Conservation (phyloP, 2,329 filamentous ascomycete genomes). For the Fusarium sp. region DNA sequence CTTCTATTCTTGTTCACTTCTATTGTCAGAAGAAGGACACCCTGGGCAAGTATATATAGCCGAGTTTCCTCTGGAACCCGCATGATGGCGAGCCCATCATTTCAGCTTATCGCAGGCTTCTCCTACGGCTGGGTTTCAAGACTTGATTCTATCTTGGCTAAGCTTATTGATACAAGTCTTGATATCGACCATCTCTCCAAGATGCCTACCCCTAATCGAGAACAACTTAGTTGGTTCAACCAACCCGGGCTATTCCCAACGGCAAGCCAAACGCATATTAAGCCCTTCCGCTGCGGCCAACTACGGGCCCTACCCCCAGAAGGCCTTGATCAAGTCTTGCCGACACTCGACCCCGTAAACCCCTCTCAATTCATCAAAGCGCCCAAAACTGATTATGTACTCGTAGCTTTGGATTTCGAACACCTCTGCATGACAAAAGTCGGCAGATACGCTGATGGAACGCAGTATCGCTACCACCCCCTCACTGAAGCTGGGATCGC, state of each 20-base stretch:
- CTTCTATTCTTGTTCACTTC: not conserved
- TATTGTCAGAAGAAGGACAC: too few relatives aligned
- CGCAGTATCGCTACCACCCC: conserved; percentile 9
- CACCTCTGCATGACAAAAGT: conserved; percentile 20
- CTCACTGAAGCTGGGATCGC: conserved; percentile 26
- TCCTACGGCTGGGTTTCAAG: too few relatives aligned
- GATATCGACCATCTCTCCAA: not conserved
- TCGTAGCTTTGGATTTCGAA: conserved; percentile 28
- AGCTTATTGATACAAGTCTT: too few relatives aligned
- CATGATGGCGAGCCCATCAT: too few relatives aligned
- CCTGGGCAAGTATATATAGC: too few relatives aligned
- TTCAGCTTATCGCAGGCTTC: too few relatives aligned
- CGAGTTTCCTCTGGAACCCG: not conserved
- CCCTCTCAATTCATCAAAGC: not conserved
- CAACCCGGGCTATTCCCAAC: not conserved
- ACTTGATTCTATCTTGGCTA: not conserved
- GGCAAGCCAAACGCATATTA: not conserved
- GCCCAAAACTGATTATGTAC: conserved; percentile 19
- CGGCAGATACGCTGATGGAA: not conserved
- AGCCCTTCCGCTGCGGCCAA: conserved; percentile 1
- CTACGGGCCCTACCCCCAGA: conserved; percentile 1
- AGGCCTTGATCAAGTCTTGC: conserved; percentile 8
- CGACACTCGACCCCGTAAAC: not conserved
- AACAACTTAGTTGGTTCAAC: not conserved
- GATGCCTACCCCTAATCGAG: not conserved